Evolutionary conservation across 208 protist species (phyloP).

Genomic region (Trypanosoma melophagium): DNA sequence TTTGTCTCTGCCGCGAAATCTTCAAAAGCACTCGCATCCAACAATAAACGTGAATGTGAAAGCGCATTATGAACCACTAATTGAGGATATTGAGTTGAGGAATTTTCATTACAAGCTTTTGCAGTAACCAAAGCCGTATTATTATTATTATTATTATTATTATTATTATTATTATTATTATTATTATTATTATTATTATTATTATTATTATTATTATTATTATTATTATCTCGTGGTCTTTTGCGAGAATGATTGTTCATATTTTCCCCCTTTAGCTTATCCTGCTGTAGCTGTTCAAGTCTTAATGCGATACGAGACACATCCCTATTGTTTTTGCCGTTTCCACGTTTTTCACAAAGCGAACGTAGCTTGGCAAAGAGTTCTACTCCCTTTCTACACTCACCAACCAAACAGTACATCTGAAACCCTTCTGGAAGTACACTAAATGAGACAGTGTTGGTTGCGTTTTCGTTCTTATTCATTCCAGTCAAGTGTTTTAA

Average conservation of each 20-base stretch:
- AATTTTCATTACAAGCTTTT: no score
- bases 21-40: conserved; percentile 47
- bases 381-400: conserved; percentile 6
- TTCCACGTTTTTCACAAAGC: conserved; percentile 4
- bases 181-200: not conserved
- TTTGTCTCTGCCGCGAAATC: conserved; percentile 40
- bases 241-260: conserved; percentile 14
- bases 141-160: not conserved
- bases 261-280: not conserved
- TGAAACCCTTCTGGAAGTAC: conserved; percentile 20
- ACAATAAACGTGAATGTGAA: conserved; percentile 52
- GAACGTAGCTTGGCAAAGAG: conserved; percentile 10
- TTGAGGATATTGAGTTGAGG: conserved; percentile 1
- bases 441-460: not conserved
- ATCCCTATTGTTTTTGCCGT: not conserved
- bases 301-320: conserved; percentile 15
- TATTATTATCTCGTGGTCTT: conserved; percentile 16
- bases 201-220: conserved; percentile 15
- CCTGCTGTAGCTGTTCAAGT: not conserved
- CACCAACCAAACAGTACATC: conserved; percentile 20
- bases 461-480: not conserved
- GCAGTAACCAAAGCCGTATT: no score
- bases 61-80: conserved; percentile 57
- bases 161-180: not conserved
- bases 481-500: not conserved